Base-by-base conservation (phyloP, 805 yeast genomes). In the Saccharomycopsis sp. region DNA sequence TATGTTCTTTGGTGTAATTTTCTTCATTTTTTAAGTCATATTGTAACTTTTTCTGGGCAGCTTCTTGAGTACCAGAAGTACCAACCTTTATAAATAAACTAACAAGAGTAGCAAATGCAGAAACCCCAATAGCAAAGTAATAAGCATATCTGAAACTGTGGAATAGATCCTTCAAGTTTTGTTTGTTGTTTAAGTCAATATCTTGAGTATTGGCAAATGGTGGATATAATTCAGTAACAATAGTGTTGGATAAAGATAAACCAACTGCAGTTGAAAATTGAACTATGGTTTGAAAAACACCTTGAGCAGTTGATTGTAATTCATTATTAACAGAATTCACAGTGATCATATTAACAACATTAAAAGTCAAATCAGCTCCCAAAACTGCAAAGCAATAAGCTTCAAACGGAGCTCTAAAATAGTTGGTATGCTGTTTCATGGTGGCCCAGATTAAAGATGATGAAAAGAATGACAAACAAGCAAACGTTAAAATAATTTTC, bases 301-400 rank as follows among this genome's bases (percentile, higher is more conserved):
- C 73, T 3, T 70, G 70, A 3, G 73, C 74, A 12, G 69, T 51
- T 35, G 69, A 60, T 43, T 68, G 73, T 18, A 63, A 50, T 13
- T 52, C 41, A 28, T 51, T 50, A 20, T 61, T 56, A 12, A 70
- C 71, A 1, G 70, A 56, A 4, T 64, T 58, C 31, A 68, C 51
- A 1, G 70, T 56, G 28, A 64, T 61, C 51, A 69, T 52, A 41
- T 66, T 69, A 20, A 63, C 60, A 6, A 70, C 68, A 46, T 69
- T 69, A 47, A 63, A 70, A 13, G 63, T 52, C 4, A 70, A 48
- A 51, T 70, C 75, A 0, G 72, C 72, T 1, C 74, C 74, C 13
- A 69, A 30, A 25, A 67, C 72, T 0, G 61, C 51, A 21, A 64
- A 48, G 12, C 58, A 49, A 37, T 62, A 58, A 0, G 70, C 61